Conservation (phyloP, 371 early-diverging fungal genomes). For the Apophysomyces elegans region DNA sequence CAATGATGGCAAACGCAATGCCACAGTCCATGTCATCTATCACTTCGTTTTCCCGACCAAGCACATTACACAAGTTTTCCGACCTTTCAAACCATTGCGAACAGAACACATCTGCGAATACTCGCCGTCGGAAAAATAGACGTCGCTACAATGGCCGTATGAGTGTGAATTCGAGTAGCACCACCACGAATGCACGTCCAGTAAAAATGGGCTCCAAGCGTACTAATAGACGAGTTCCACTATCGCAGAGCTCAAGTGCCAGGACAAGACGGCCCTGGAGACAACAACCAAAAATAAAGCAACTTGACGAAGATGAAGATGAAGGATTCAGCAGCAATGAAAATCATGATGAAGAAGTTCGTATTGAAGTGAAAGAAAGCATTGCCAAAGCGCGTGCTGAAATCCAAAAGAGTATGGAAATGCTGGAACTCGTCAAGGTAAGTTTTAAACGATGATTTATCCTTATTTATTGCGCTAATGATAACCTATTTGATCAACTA, state of each 20-base stretch:
- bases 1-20: constrained; percentile 18
- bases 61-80: constrained; percentile 9
- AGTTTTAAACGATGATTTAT: not conserved
- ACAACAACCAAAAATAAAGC: constrained; percentile 6
- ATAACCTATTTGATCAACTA: constrained; percentile 2
- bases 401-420: constrained; percentile 51
- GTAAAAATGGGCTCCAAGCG: constrained; percentile 11
- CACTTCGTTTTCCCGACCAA: constrained; percentile 2
- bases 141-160: constrained; percentile 3
- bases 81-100: not conserved
- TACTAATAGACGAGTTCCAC: constrained; percentile 21
- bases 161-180: constrained; percentile 9
- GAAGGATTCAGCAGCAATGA: constrained; percentile 9
- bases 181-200: constrained; percentile 14
- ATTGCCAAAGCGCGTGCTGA: constrained; percentile 60
- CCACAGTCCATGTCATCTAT: not conserved
- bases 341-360: constrained; percentile 20
- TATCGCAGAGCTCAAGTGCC: constrained; percentile 26
- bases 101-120: not conserved
- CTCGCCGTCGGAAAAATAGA: constrained; percentile 4
- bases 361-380: constrained; percentile 45
- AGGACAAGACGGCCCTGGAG: constrained; percentile 14
- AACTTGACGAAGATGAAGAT: not conserved
- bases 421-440: constrained; percentile 53
- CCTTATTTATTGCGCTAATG: not conserved